Evolutionary conservation across 768 basidiomycete genomes (phyloP).

Genomic region (Panaeolus cyanescens): DNA sequence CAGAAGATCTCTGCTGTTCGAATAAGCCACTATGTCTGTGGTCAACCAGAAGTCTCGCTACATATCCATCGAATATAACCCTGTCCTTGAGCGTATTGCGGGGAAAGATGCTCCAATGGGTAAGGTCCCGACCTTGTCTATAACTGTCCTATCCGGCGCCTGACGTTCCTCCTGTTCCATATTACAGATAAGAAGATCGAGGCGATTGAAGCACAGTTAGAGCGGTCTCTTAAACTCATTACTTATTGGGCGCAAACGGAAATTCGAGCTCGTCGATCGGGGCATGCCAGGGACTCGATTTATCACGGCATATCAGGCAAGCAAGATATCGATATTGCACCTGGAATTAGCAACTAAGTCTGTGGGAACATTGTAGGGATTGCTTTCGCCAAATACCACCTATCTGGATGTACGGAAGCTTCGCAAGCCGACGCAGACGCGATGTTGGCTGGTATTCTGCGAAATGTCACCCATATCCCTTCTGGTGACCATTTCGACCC

Average conservation of each 20-base stretch:
- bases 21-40: background rate
- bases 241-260: background rate
- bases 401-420: slow-evolving; percentile 14
- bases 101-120: background rate
- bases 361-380: slow-evolving; percentile 16
- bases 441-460: slow-evolving; percentile 19
- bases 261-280: background rate
- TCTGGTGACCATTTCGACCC: slow-evolving; percentile 12
- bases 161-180: too few species aligned
- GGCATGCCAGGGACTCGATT: background rate
- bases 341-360: background rate
- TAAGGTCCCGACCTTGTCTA: too few species aligned
- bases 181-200: background rate
- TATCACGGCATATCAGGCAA: slow-evolving; percentile 20
- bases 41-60: background rate
- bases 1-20: too few species aligned
- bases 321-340: background rate
- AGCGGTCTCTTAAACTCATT: background rate
- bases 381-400: slow-evolving; percentile 26
- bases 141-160: too few species aligned
- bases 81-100: background rate
- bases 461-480: slow-evolving; percentile 10
- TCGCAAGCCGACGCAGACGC: slow-evolving; percentile 20
- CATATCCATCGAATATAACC: background rate
- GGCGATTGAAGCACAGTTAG: background rate